Conservation (phyloP, 345 rosid genomes). For the Excoecaria agallocha region DNA sequence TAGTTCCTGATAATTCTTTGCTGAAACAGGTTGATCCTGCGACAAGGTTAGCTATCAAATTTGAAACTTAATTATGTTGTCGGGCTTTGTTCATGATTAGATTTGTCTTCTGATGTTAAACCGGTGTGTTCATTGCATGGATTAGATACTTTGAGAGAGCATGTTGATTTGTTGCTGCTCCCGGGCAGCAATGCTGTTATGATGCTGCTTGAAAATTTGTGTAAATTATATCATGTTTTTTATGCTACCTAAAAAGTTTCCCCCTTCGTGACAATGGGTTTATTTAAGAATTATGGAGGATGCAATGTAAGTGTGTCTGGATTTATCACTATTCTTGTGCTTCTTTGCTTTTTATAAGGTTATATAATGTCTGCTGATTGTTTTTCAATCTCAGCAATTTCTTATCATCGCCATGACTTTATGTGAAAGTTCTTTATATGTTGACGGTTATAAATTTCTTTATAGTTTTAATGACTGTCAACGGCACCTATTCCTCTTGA, state of each 20-base stretch:
- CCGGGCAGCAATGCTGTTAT: background rate
- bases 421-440: too few relatives aligned
- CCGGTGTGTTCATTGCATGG: background rate
- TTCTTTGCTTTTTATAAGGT: too few relatives aligned
- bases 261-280: background rate
- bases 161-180: background rate
- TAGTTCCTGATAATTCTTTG: conserved; percentile 53
- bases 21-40: conserved; percentile 91
- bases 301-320: background rate
- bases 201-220: conserved; percentile 1
- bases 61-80: background rate
- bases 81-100: background rate
- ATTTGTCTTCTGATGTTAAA: background rate
- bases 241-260: background rate
- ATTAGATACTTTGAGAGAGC: background rate
- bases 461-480: too few relatives aligned
- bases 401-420: too few relatives aligned
- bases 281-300: background rate
- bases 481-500: background rate
- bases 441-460: too few relatives aligned
- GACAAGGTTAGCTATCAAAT: conserved; percentile 51
- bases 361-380: too few relatives aligned
- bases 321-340: background rate
- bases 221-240: background rate
- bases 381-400: too few relatives aligned